phyloP scores from a whole-genome alignment of 768 basidiomycete species.

The Cytidiella melzeri region DNA sequence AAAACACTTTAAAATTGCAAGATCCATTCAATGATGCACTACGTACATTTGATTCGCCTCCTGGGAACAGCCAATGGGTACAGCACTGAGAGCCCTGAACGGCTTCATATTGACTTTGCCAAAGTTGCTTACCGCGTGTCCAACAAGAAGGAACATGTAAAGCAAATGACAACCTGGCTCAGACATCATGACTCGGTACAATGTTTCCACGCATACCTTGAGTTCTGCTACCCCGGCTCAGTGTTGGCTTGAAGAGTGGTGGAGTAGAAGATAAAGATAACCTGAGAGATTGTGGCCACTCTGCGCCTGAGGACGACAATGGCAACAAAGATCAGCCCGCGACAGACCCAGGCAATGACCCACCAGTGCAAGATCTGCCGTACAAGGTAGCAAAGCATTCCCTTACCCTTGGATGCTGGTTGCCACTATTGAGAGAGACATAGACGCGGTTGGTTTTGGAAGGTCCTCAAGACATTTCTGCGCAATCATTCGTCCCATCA shows the following conservation, averaged over 20 bases:
- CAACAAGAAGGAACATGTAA: slow-evolving; percentile 19
- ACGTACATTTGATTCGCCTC: slow-evolving; percentile 14
- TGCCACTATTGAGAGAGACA: not conserved
- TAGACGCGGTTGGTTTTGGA: not conserved
- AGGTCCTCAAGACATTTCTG: slow-evolving; percentile 2
- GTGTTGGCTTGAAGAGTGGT: not conserved
- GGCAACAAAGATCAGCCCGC: too few species aligned
- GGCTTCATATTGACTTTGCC: slow-evolving; percentile 38
- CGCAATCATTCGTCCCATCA: not conserved
- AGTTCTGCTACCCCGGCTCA: slow-evolving; percentile 17
- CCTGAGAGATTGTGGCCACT: not conserved
- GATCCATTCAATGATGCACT: slow-evolving; percentile 19
- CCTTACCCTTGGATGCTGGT: not conserved
- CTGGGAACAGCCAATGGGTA: slow-evolving; percentile 19
- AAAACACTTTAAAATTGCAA: slow-evolving; percentile 24
- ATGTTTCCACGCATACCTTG: slow-evolving; percentile 23
- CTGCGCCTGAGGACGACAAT: not conserved
- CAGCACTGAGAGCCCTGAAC: slow-evolving; percentile 26
- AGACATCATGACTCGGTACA: slow-evolving; percentile 29
- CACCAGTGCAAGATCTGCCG: too few species aligned
- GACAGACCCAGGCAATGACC: too few species aligned
- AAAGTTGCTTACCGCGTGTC: slow-evolving; percentile 27
- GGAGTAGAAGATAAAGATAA: not conserved
- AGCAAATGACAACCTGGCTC: slow-evolving; percentile 39
- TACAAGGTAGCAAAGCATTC: slow-evolving; percentile 4